Evolutionary conservation across 2,329 filamentous ascomycete genomes (phyloP).

Genomic region (Bipolaris gigantea): DNA sequence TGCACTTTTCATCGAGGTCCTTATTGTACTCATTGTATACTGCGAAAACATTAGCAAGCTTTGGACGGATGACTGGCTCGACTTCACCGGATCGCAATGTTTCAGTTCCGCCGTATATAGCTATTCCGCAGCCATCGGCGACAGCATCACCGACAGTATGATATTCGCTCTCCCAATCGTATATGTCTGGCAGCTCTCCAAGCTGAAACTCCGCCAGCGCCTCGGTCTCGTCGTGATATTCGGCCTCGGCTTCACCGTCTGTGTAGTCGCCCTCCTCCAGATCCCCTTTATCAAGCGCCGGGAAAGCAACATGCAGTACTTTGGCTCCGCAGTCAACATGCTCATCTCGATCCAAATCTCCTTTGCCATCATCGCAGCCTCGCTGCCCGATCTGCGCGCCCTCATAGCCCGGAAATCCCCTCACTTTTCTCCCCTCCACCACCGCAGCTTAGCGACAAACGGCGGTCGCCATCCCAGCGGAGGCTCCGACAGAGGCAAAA

Average conservation of each 20-base stretch:
- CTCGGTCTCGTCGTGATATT: conserved; percentile 29
- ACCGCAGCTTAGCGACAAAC: conserved; percentile 21
- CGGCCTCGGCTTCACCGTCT: conserved; percentile 31
- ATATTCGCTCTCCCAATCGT: conserved; percentile 33
- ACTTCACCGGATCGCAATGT: conserved; percentile 27
- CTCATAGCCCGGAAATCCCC: conserved; percentile 24
- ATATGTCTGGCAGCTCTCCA: conserved; percentile 30
- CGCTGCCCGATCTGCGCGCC: conserved; percentile 30
- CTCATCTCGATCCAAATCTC: conserved; percentile 32
- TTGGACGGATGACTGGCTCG: conserved; percentile 25
- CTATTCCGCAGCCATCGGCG: conserved; percentile 34
- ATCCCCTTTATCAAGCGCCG: conserved; percentile 33
- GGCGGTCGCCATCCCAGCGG: background rate
- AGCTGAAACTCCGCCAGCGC: conserved; percentile 24
- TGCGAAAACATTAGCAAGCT: conserved; percentile 30
- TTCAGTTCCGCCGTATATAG: conserved; percentile 32
- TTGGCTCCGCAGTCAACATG: conserved; percentile 32
- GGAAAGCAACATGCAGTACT: conserved; percentile 23
- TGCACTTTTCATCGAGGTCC: conserved; percentile 24
- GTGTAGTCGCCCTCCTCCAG: conserved; percentile 31
- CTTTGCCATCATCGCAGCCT: conserved; percentile 32
- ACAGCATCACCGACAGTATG: conserved; percentile 29
- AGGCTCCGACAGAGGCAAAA: background rate
- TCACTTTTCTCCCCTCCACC: conserved; percentile 29
- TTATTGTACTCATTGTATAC: conserved; percentile 26